Evolutionary conservation across 345 rosid species (phyloP), one percentile per base, ranked within the genome.

Genomic region (Gossypium raimondii): DNA sequence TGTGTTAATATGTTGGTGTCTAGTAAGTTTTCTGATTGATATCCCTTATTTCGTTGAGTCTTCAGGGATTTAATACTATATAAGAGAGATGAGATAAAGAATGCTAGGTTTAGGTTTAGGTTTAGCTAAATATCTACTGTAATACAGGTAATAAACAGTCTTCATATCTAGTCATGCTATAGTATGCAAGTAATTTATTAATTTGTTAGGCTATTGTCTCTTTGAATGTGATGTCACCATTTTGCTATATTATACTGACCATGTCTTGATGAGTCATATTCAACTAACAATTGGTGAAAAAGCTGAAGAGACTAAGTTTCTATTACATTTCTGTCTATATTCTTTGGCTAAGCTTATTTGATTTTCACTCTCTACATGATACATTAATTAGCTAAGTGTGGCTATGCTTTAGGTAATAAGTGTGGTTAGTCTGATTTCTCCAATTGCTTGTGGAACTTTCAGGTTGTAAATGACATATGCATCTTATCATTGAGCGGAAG

Each of bases 401-500:
- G 58, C 29, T 55, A 18, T 60, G 3, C 56, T 71, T 13, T 25
- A 18, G 60, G 45, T 12, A 64, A 34, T 75, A n/a, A 1, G 67
- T 50, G 50, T 67, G 80, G 70, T 64, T 74, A 17, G 74, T 62
- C 9, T 50, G 43, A 68, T 73, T 48, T 43, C 64, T 75, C 74
- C 88, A 75, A 81, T 77, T 80, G 72, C 70, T 82, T 68, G 50
- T 80, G 55, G 69, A 65, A 75, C 75, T 75, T 57, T 74, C 77
- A 93, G 98, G 98, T 85, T 83, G 98, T 93, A 66, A 93, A 93
- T 53, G 97, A 90, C 88, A 84, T 93, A 58, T 83, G 89, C 76
- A 73, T 88, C 78, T 78, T 93, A 71, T 86, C 96, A 55, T 80
- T 88, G 72, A 84, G 89, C 76, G 97, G 96, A 84, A 87, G 86